A percentile compares a stretch with the other conserved stretches of the same genome.
phyloP scores from a whole-genome alignment of 148 eudicot species.

The Nepenthes gracilis region DNA sequence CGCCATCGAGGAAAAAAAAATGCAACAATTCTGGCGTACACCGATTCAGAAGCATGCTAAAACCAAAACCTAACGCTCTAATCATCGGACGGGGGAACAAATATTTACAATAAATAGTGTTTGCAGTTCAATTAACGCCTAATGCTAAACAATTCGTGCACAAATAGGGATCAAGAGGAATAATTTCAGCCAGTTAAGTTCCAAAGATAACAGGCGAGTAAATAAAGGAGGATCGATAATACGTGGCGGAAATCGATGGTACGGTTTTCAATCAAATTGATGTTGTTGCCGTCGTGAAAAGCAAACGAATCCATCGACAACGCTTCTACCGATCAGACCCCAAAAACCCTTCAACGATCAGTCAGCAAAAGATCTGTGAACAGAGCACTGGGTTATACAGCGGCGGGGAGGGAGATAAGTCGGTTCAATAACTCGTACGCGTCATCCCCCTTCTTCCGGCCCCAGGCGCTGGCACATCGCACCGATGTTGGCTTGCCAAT shows the following conservation, averaged over 20 bases:
- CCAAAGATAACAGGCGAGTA: neutral
- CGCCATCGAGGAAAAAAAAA: too few species aligned
- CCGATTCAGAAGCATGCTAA: too few species aligned
- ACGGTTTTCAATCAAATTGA: conserved; percentile 45
- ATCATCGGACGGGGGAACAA: too few species aligned
- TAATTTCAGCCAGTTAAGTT: neutral
- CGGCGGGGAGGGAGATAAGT: too few species aligned
- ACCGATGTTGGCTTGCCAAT: too few species aligned
- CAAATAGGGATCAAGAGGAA: neutral
- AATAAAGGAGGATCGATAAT: conserved; percentile 4
- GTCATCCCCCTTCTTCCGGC: too few species aligned
- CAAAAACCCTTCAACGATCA: conserved; percentile 15
- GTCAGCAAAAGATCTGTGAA: neutral
- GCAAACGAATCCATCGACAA: conserved; percentile 41
- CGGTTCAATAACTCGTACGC: too few species aligned
- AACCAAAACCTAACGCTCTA: too few species aligned
- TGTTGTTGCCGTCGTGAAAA: conserved; percentile 61
- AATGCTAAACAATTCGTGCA: neutral
- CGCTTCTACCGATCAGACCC: neutral
- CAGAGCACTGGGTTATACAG: neutral
- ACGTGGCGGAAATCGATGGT: conserved; percentile 42
- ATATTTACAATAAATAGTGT: too few species aligned
- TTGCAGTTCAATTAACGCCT: neutral
- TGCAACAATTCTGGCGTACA: too few species aligned
- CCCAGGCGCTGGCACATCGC: too few species aligned